Base-by-base conservation (phyloP, 495 filamentous ascomycete genomes). In the Penicillium mononematosum region DNA sequence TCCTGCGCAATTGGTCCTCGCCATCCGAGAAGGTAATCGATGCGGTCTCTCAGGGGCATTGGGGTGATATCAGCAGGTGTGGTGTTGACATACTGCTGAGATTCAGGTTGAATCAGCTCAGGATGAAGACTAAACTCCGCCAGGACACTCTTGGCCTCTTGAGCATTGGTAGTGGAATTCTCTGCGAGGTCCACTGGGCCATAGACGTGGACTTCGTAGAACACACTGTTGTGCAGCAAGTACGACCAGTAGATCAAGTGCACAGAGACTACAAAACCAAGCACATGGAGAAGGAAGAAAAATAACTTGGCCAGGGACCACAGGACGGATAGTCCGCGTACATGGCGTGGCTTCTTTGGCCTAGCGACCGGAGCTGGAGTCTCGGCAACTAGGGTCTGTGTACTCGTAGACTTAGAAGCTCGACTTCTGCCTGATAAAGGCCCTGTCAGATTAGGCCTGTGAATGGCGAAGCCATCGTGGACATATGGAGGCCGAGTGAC, bases 11-110 rank as follows among this genome's bases (percentile, higher is more conserved):
- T 20, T 42, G 71, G 70, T 2, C 72, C 73, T 41, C 48, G 61
- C 75, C 75, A 77, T 42, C 75, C 75, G 31, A 75, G 63, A 54
- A 68, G 49, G 41, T 74, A 73, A 47, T 77, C 75, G 17, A 77
- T 42, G 8, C 42, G 62, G 45, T 76, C 73, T 38, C 73, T 61
- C 36, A 69, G 29, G 3, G 58, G 36, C 1, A 53, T 24, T 8
- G 42, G 11, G 11, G 31, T 41, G 7, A 19, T 22, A 10, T 22
- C n/a, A 29, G 44, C 27, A 17, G 20, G 41, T 19, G 20, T 11
- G 9, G 36, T 29, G 17, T 45, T 20, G 25, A 38, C 12, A n/a
- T 20, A 5, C 17, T 31, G 43, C 36, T 20, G 3, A 20, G 8
- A 20, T 3, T 38, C 20, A 29, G 25, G 1, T 22, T 45, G 44